Conservation (phyloP, 345 rosid genomes). For the Moricandia arvensis region DNA sequence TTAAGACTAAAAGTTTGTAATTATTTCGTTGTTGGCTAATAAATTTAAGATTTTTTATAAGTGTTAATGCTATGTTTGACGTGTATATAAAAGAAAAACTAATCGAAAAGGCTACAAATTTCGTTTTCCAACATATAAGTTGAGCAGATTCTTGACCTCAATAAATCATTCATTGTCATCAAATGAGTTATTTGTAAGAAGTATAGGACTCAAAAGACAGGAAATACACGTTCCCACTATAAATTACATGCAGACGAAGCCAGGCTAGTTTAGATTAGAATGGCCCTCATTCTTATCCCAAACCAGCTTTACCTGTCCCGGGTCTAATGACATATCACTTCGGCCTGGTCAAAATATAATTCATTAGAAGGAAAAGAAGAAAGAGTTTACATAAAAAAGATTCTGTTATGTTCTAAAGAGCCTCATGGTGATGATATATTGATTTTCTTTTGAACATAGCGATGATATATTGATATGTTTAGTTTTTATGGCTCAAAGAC, state of each 20-base stretch:
- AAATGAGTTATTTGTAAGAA: background rate
- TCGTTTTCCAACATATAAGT: background rate
- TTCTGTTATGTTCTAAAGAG: background rate
- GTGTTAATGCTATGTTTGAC: background rate
- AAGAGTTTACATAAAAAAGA: background rate
- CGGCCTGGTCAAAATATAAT: background rate
- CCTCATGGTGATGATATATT: background rate
- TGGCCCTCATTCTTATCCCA: conserved; percentile 30
- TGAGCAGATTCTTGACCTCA: background rate
- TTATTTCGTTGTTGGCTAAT: too few relatives aligned
- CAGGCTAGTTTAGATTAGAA: conserved; percentile 30
- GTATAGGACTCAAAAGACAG: background rate
- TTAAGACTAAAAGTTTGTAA: too few relatives aligned
- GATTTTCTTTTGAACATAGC: too few relatives aligned
- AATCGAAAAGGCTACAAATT: background rate
- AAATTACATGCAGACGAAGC: conserved; percentile 26
- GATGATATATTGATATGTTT: too few relatives aligned
- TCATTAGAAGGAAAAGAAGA: background rate
- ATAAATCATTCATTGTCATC: background rate
- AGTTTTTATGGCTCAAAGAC: background rate
- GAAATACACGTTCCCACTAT: conserved; percentile 22
- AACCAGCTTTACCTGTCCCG: conserved; percentile 27
- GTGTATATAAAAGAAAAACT: background rate
- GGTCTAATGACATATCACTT: background rate
- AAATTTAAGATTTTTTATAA: too few relatives aligned